Evolutionary conservation across 495 filamentous ascomycete genomes (phyloP).

Genomic region (Penicillium robsamsonii): DNA sequence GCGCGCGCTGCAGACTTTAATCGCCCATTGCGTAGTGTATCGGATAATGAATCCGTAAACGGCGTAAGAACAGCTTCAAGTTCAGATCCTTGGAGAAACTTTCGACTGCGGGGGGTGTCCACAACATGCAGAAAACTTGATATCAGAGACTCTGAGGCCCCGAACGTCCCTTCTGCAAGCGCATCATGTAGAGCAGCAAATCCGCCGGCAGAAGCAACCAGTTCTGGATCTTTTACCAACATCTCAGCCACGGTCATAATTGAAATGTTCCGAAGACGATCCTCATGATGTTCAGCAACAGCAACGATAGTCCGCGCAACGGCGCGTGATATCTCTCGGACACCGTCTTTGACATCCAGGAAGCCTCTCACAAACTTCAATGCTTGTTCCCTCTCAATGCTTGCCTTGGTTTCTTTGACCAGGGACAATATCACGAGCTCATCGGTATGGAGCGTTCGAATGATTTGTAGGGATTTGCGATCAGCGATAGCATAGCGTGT

Average conservation of each 20-base stretch:
- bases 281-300: constrained; percentile 83
- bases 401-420: constrained; percentile 91
- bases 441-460: constrained; percentile 84
- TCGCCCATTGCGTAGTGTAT: constrained; percentile 65
- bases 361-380: constrained; percentile 96
- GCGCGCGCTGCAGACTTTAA: constrained; percentile 83
- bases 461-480: constrained; percentile 80
- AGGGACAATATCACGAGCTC: constrained; percentile 87
- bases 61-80: constrained; percentile 78
- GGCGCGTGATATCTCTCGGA: constrained; percentile 80
- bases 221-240: constrained; percentile 74
- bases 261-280: constrained; percentile 83
- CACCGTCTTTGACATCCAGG: constrained; percentile 90
- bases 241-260: constrained; percentile 92
- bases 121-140: constrained; percentile 83
- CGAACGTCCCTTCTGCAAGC: constrained; percentile 85
- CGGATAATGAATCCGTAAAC: constrained; percentile 79
- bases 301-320: constrained; percentile 85
- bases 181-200: constrained; percentile 79
- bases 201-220: constrained; percentile 78
- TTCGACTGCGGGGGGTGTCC: constrained; percentile 76
- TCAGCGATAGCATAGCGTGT: constrained; percentile 94
- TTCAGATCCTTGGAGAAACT: constrained; percentile 77
- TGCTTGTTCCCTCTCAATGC: constrained; percentile 94
- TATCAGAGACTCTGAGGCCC: constrained; percentile 81